Evolutionary conservation across 768 basidiomycete species (phyloP).

Genomic region (Suillus discolor): DNA sequence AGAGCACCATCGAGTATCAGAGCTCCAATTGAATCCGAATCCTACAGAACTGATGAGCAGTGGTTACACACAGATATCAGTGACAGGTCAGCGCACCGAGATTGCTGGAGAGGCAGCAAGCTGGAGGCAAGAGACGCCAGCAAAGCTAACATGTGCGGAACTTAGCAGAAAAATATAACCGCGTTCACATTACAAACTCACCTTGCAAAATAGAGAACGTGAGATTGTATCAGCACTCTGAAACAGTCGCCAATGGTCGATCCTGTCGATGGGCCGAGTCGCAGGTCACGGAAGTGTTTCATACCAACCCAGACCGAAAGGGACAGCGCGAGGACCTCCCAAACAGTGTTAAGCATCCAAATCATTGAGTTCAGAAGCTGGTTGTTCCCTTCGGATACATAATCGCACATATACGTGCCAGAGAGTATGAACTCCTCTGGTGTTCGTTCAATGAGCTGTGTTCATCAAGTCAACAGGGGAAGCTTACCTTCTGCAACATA

Average conservation of each 20-base stretch:
- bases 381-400: rapidly evolving
- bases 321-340: background rate
- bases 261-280: background rate
- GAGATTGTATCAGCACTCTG: background rate
- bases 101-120: background rate
- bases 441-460: background rate
- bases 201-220: background rate
- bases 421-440: background rate
- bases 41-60: no score
- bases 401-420: background rate
- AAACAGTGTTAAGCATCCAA: background rate
- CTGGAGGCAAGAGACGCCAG: background rate
- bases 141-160: background rate
- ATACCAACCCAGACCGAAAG: background rate
- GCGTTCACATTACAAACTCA: background rate
- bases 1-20: no score
- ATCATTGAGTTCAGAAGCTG: rapidly evolving
- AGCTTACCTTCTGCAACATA: no score
- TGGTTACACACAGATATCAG: no score
- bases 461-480: no score
- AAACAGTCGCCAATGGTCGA: background rate
- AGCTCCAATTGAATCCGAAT: no score
- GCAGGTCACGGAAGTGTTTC: background rate
- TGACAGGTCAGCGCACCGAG: no score
- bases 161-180: background rate